Base-by-base conservation (phyloP, 345 rosid species). In the Bruguiera gymnorhiza region DNA sequence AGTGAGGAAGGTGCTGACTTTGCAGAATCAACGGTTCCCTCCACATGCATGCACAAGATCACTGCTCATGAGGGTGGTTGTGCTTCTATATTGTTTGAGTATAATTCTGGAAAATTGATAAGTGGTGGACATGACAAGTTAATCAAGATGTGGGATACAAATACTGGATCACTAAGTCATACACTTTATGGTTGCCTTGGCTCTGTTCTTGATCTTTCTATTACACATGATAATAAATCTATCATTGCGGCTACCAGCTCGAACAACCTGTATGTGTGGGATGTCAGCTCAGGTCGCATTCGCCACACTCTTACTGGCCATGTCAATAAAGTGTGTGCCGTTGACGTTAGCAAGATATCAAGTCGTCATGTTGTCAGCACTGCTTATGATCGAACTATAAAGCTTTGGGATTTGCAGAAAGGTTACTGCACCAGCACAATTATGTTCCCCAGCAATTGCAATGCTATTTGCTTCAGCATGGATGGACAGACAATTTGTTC, bases 171-270 rank as follows among this genome's bases (percentile, higher is more conserved):
- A 36, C 69, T 85, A 71, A 77, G 79, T 70, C 85, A 71, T n/a
- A 87, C 89, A 64, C 91, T 87, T 62, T 73, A 81, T 0, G 97
- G 99, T 36, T 85, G 92, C 78, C 89, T 92, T 29, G 99, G 99
- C 67, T 85, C 93, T 18, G 93, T 92, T 78, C 97, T 95, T 34
- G 98, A 92, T 84, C 89, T 95, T 29, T 71, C 92, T 27, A 65
- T 88, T 21, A 87, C 98, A 23, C 93, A 88, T 70, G 97, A 92
- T 78, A 90, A 88, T 66, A 86, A 78, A 81, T 87, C 93, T 18
- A 66, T 95, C 69, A 87, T 92, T 66, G 99, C 99, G 30, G 99
- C 99, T 46, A 95, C 87, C 85, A 92, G 98, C 84, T 92, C 98
- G 11, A 90, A 92, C 83, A 90, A 95, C 82, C 78, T 95, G 73